A percentile compares a stretch with the other conserved stretches of the same genome.
Conservation (phyloP, 306 rosid species). For the Cucurbita argyrosperma region DNA sequence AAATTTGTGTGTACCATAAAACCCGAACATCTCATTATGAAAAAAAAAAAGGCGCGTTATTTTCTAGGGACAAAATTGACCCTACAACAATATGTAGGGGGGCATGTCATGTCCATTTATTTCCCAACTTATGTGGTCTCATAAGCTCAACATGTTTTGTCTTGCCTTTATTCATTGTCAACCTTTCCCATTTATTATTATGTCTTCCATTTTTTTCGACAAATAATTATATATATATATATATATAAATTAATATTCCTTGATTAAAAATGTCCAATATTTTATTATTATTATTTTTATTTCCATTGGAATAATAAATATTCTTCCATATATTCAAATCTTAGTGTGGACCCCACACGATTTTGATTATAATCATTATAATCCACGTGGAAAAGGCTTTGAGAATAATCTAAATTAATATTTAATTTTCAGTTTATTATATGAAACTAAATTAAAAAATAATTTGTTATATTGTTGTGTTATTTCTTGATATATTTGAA, state of each 20-base stretch:
- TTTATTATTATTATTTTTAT: not conserved
- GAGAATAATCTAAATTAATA: not conserved
- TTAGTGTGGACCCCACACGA: not conserved
- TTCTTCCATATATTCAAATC: not conserved
- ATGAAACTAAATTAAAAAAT: not conserved
- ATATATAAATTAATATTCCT: not conserved
- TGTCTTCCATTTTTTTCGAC: conserved; percentile 1
- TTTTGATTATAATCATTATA: not conserved
- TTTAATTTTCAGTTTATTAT: not conserved
- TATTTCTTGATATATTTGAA: not conserved
- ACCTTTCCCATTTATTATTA: not conserved
- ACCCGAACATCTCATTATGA: not conserved
- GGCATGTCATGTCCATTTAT: not conserved
- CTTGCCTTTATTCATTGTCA: not conserved
- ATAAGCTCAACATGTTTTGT: conserved; percentile 6
- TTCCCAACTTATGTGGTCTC: conserved; percentile 7
- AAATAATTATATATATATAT: not conserved
- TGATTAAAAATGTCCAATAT: not conserved
- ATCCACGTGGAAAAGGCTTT: not conserved
- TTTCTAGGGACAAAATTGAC: not conserved
- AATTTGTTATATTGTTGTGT: not conserved
- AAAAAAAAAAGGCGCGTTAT: not conserved
- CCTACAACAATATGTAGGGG: not conserved
- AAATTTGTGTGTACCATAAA: not conserved
- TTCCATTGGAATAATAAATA: not conserved